phyloP scores from a whole-genome alignment of 2,329 filamentous ascomycete species.

The Bipolaris cookei region DNA sequence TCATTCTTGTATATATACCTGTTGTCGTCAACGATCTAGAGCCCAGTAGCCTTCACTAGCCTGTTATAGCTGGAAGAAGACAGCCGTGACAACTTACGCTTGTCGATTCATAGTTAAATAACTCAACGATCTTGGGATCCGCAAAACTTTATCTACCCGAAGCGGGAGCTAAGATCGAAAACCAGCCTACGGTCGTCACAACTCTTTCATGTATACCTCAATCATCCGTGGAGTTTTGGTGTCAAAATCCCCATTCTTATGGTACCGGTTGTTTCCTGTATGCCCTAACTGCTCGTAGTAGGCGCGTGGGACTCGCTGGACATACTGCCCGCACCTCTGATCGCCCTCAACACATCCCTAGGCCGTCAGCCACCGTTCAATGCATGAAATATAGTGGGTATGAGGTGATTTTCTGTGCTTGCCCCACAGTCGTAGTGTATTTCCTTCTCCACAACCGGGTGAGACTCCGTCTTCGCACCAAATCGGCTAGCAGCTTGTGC shows the following conservation, averaged over 20 bases:
- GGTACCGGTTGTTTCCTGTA: constrained; percentile 4
- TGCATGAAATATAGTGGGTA: constrained; percentile 18
- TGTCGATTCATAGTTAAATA: constrained; percentile 21
- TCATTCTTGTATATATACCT: constrained; percentile 21
- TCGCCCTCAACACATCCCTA: constrained; percentile 4
- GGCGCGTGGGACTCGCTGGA: constrained; percentile 11
- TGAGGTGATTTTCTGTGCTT: constrained; percentile 24
- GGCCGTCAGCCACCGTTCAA: constrained; percentile 7
- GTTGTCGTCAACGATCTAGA: constrained; percentile 38
- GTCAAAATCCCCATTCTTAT: constrained; percentile 2
- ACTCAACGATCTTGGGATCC: constrained; percentile 28
- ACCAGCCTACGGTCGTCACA: constrained; percentile 37
- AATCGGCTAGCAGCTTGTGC: constrained; percentile 22
- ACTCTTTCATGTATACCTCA: constrained; percentile 9
- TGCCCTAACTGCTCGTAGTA: constrained; percentile 4
- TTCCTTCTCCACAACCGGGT: constrained; percentile 20
- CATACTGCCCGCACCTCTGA: not conserved
- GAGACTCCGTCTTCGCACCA: constrained; percentile 25
- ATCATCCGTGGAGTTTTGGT: constrained; percentile 5
- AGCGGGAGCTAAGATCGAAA: constrained; percentile 44
- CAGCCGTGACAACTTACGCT: constrained; percentile 20
- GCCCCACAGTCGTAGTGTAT: constrained; percentile 25
- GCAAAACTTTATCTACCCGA: constrained; percentile 42
- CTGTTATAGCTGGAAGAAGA: constrained; percentile 14
- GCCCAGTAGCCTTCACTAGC: constrained; percentile 14